Evolutionary conservation across 1,284 basidiomycete genomes (phyloP).

Genomic region (Fomitopsis pinicola): DNA sequence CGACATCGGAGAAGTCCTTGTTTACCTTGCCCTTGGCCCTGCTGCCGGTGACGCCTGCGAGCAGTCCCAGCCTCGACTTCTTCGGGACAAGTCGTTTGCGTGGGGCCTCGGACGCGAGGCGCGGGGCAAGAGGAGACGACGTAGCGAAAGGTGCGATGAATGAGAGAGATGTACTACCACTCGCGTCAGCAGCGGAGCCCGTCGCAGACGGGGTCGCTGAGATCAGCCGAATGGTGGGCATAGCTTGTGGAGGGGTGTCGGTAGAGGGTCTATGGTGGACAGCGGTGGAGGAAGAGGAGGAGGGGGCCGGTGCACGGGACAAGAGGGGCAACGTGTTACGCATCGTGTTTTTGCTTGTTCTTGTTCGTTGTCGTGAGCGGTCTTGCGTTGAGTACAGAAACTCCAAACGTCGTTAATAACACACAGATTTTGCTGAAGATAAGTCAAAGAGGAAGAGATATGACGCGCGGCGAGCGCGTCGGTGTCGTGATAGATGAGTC

Average conservation of each 20-base stretch:
- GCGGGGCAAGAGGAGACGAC: conserved; percentile 31
- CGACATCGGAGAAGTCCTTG: conserved; percentile 58
- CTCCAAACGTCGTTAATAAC: conserved; percentile 21
- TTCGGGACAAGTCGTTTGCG: conserved; percentile 67
- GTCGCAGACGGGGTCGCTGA: conserved; percentile 59
- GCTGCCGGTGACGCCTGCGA: conserved; percentile 30
- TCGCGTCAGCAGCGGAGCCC: conserved; percentile 33
- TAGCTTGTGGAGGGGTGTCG: conserved; percentile 26
- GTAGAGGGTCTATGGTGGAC: conserved; percentile 17
- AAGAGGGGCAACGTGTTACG: conserved; percentile 31
- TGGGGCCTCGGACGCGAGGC: conserved; percentile 23
- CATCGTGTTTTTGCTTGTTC: conserved; percentile 27
- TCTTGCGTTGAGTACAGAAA: conserved; percentile 12
- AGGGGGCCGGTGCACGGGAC: conserved; percentile 27
- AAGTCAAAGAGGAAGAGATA: conserved; percentile 3
- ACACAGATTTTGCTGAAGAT: conserved; percentile 17
- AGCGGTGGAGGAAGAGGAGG: conserved; percentile 15
- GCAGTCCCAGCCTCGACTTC: conserved; percentile 62
- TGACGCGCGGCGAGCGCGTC: conserved; percentile 13
- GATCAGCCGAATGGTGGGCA: conserved; percentile 65
- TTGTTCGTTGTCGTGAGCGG: conserved; percentile 14
- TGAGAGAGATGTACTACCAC: conserved; percentile 22
- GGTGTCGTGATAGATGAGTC: conserved; percentile 14
- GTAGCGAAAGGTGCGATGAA: conserved; percentile 24
- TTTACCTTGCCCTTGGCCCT: conserved; percentile 28